phyloP scores from a whole-genome alignment of 2,329 filamentous ascomycete genomes.

The Sphaerulina vaccinii region DNA sequence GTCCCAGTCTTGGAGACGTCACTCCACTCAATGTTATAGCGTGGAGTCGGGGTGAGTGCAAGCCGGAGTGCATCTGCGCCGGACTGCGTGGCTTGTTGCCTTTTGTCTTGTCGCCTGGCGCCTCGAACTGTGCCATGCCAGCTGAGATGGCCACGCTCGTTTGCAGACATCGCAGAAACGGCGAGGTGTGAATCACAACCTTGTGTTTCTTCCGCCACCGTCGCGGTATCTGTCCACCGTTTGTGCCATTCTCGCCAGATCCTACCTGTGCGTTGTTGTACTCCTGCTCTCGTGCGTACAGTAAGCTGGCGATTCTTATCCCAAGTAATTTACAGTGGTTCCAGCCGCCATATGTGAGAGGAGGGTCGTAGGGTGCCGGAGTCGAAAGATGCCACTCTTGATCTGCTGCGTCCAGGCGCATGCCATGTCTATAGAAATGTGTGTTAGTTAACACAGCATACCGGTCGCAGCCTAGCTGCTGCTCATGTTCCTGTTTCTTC shows the following conservation, averaged over 20 bases:
- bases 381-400: conserved; percentile 93
- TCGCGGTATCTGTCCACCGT: conserved; percentile 11
- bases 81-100: conserved; percentile 31
- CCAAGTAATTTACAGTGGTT: conserved; percentile 80
- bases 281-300: conserved; percentile 54
- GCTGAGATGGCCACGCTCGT: conserved; percentile 85
- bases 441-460: conserved; percentile 11
- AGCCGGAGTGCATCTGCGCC: conserved; percentile 31
- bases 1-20: conserved; percentile 30
- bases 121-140: conserved; percentile 70
- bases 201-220: conserved; percentile 62
- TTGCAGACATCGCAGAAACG: conserved; percentile 88
- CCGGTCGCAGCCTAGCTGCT: conserved; percentile 6
- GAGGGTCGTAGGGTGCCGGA: conserved; percentile 91
- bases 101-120: conserved; percentile 33
- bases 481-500: conserved; percentile 12
- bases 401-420: conserved; percentile 90
- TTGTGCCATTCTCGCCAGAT: conserved; percentile 17
- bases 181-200: conserved; percentile 87
- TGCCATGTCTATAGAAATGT: conserved; percentile 67
- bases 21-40: conserved; percentile 30
- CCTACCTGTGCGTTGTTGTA: conserved; percentile 31
- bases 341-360: conserved; percentile 88
- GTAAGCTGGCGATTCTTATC: conserved; percentile 74
- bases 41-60: conserved; percentile 35